A percentile compares a stretch with the other conserved stretches of the same genome.
Evolutionary conservation across 148 eudicot species (phyloP).

Genomic region (Dysphania ambrosioides): DNA sequence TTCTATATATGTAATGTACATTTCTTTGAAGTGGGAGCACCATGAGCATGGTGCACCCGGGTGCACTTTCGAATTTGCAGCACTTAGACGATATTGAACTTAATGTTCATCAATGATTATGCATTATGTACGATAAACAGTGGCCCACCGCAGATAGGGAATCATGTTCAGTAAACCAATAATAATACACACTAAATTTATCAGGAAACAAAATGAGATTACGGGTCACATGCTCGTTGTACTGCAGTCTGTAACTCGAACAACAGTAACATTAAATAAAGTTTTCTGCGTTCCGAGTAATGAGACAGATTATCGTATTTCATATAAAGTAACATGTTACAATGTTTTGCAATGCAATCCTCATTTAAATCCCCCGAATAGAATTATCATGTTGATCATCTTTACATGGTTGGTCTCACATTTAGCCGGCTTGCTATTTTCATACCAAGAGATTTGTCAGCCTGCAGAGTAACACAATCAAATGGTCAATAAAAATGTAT

Average conservation of each 20-base stretch:
- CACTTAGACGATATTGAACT: neutral
- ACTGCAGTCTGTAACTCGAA: slow-evolving; percentile 13
- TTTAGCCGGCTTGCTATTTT: slow-evolving; percentile 75
- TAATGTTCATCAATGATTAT: neutral
- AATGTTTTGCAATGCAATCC: slow-evolving; percentile 8
- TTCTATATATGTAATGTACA: no score
- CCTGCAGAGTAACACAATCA: no score
- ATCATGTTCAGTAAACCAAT: neutral
- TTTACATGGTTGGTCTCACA: slow-evolving; percentile 77
- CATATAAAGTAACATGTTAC: slow-evolving; percentile 18
- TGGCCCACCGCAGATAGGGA: neutral
- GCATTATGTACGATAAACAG: neutral
- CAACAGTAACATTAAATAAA: neutral
- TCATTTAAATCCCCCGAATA: slow-evolving; percentile 6
- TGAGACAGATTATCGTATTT: neutral
- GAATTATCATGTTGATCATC: slow-evolving; percentile 3
- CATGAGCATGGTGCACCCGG: no score
- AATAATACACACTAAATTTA: slow-evolving; percentile 6
- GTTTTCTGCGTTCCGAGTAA: slow-evolving; percentile 6
- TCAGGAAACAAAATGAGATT: slow-evolving; percentile 19
- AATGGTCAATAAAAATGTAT: no score
- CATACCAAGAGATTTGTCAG: slow-evolving; percentile 79
- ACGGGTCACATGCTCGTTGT: slow-evolving; percentile 19
- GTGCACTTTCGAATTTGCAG: no score
- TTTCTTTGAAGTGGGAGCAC: no score